Conservation (phyloP, 371 early-diverging fungal species). For the Rhizomucor miehei region DNA sequence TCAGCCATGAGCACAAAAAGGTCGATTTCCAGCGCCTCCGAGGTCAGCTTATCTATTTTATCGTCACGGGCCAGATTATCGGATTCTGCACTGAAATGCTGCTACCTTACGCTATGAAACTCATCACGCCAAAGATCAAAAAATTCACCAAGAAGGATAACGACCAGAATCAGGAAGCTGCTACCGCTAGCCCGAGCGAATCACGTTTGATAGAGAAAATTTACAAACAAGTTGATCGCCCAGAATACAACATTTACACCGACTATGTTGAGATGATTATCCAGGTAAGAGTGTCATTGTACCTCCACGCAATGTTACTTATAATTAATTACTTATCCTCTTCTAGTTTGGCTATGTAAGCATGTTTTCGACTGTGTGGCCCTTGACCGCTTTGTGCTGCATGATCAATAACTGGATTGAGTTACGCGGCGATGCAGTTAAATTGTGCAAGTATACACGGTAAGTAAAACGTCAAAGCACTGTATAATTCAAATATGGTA, state of each 20-base stretch:
- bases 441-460: conserved; percentile 76
- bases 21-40: conserved; percentile 65
- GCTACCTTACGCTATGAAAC: conserved; percentile 63
- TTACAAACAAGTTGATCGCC: conserved; percentile 53
- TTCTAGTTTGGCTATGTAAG: conserved; percentile 79
- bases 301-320: too few relatives aligned
- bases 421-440: conserved; percentile 84
- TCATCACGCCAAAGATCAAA: conserved; percentile 37
- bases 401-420: conserved; percentile 88
- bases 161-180: conserved; percentile 10
- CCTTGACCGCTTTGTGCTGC: conserved; percentile 75
- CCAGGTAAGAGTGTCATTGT: too few relatives aligned
- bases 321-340: too few relatives aligned
- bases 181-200: conserved; percentile 16
- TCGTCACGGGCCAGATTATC: conserved; percentile 81
- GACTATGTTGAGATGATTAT: conserved; percentile 92
- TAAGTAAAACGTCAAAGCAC: too few relatives aligned
- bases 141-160: conserved; percentile 18
- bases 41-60: conserved; percentile 71
- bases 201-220: conserved; percentile 46
- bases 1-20: conserved; percentile 42
- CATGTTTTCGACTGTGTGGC: conserved; percentile 85
- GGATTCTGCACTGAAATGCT: conserved; percentile 73
- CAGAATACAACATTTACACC: conserved; percentile 78
- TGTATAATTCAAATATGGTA: too few relatives aligned